Conservation (phyloP, 2,329 filamentous ascomycete genomes). For the Epichloe hybrida region DNA sequence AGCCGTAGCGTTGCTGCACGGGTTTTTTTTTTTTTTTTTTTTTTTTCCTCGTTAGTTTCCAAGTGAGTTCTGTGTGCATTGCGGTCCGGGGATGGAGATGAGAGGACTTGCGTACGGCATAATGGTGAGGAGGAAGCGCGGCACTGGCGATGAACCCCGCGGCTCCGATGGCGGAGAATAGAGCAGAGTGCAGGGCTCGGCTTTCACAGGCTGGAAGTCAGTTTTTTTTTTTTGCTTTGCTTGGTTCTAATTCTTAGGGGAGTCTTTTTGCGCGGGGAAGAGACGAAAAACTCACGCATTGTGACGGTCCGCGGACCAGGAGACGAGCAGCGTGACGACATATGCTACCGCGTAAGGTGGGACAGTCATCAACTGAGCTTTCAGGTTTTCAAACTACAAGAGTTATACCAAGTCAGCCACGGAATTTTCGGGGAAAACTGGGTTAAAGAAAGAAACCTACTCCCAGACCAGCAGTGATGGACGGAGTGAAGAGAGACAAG, state of each 20-base stretch:
- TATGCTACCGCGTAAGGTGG: slow-evolving; percentile 51
- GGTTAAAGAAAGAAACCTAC: neutral
- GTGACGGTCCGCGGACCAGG: slow-evolving; percentile 50
- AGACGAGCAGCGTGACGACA: slow-evolving; percentile 19
- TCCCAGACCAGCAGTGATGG: slow-evolving; percentile 41
- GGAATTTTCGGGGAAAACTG: neutral
- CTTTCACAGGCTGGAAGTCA: neutral
- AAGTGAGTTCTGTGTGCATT: too few relatives aligned
- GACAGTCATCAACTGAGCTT: slow-evolving; percentile 52
- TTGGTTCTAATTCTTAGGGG: too few relatives aligned
- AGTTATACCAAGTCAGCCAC: neutral
- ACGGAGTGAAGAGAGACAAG: slow-evolving; percentile 48
- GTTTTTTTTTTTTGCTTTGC: too few relatives aligned
- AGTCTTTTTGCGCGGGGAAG: too few relatives aligned
- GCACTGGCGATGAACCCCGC: slow-evolving; percentile 47
- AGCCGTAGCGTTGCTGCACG: slow-evolving; percentile 51
- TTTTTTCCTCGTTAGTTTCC: too few relatives aligned
- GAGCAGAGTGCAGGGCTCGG: slow-evolving; percentile 30
- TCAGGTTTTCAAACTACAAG: slow-evolving; percentile 28
- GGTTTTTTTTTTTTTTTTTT: slow-evolving; percentile 11
- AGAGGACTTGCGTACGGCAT: slow-evolving; percentile 21
- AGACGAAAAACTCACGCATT: slow-evolving; percentile 25
- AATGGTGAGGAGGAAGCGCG: slow-evolving; percentile 37
- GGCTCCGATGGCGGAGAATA: slow-evolving; percentile 29
- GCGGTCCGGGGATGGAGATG: too few relatives aligned